Percentiles rank a stretch among this genome's conserved stretches.
phyloP scores from a whole-genome alignment of 306 rosid species.

The Glycine tomentella region DNA sequence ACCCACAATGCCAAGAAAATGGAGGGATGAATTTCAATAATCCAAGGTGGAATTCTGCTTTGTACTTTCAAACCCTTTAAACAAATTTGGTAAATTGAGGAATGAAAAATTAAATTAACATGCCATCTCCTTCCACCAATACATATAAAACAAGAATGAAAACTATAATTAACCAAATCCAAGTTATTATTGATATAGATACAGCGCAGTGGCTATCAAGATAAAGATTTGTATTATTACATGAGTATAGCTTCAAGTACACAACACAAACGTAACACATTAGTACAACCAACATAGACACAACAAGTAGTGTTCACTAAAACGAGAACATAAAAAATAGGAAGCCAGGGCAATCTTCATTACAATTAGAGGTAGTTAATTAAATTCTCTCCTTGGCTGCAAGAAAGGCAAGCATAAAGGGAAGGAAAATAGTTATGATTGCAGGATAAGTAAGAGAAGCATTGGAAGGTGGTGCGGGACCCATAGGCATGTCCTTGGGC shows the following conservation, averaged over 20 bases:
- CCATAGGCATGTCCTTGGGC: constrained; percentile 40
- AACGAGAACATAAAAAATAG: constrained; percentile 25
- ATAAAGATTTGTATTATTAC: constrained; percentile 34
- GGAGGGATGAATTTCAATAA: too few species aligned
- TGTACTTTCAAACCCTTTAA: too few species aligned
- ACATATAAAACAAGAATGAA: too few species aligned
- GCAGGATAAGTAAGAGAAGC: constrained; percentile 47
- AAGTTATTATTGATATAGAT: neutral
- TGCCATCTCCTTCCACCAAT: too few species aligned
- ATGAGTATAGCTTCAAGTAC: constrained; percentile 24
- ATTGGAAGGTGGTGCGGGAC: constrained; percentile 39
- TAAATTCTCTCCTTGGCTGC: constrained; percentile 41
- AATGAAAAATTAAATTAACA: too few species aligned
- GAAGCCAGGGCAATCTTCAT: neutral
- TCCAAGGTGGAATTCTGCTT: too few species aligned
- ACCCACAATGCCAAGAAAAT: too few species aligned
- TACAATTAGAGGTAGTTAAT: neutral
- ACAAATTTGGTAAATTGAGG: too few species aligned
- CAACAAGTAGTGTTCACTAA: neutral
- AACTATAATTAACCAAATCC: neutral
- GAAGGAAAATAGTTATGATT: constrained; percentile 43
- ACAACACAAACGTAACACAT: neutral
- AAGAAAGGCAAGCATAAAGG: constrained; percentile 48
- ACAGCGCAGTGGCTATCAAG: neutral
- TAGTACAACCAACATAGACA: constrained; percentile 35